Conservation (phyloP, 148 eudicot species). For the Vaccinium macrocarpon region DNA sequence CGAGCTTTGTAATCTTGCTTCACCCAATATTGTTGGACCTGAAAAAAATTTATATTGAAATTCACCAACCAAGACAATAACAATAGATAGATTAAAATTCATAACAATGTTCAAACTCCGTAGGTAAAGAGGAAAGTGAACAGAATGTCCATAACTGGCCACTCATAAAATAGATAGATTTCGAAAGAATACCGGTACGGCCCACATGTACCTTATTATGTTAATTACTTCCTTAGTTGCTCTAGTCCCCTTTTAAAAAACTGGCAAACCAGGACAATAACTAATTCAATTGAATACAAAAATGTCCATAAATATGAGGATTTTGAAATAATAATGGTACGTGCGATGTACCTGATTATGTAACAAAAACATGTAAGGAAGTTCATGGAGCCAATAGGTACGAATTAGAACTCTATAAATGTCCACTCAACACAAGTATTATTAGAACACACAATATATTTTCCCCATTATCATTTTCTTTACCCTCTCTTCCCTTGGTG, state of each 20-base stretch:
- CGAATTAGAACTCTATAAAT: too few relatives aligned
- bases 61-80: not conserved
- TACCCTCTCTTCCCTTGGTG: not conserved
- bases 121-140: not conserved
- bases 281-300: too few relatives aligned
- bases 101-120: not conserved
- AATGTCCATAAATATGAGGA: too few relatives aligned
- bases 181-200: not conserved
- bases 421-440: not conserved
- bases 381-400: too few relatives aligned
- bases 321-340: too few relatives aligned
- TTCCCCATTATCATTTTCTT: not conserved
- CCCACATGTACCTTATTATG: too few relatives aligned
- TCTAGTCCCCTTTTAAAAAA: too few relatives aligned
- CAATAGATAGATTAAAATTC: not conserved
- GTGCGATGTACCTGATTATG: too few relatives aligned
- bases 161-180: not conserved
- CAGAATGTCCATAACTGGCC: not conserved
- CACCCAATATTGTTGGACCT: not conserved
- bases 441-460: not conserved
- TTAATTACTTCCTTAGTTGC: too few relatives aligned
- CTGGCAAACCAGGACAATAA: too few relatives aligned
- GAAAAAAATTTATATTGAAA: not conserved
- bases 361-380: too few relatives aligned
- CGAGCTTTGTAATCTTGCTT: not conserved